phyloP scores from a whole-genome alignment of 768 basidiomycete species.

The Candolleomyces eurysporus region DNA sequence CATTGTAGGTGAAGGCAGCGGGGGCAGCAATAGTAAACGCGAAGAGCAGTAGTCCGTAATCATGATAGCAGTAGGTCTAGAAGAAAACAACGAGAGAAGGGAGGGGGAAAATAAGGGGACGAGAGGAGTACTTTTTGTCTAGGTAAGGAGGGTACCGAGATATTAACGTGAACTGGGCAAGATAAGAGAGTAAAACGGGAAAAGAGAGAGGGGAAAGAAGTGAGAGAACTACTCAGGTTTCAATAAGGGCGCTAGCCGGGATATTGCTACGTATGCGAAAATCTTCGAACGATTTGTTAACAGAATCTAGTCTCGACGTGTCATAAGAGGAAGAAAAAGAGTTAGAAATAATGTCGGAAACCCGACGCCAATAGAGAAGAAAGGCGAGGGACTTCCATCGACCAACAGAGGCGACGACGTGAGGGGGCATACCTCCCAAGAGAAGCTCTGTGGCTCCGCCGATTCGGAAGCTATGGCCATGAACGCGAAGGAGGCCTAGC shows the following conservation, averaged over 20 bases:
- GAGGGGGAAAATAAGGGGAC: too few relatives aligned
- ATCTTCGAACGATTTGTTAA: background rate
- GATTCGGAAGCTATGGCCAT: conserved; percentile 26
- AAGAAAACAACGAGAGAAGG: too few relatives aligned
- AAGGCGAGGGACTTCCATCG: conserved; percentile 33
- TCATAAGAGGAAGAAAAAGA: background rate
- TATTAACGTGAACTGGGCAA: too few relatives aligned
- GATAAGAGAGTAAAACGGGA: too few relatives aligned
- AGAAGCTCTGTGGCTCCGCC: conserved; percentile 27
- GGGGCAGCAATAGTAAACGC: too few relatives aligned
- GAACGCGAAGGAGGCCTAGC: conserved; percentile 4
- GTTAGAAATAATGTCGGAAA: background rate
- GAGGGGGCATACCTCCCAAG: conserved; percentile 22
- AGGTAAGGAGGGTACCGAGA: too few relatives aligned
- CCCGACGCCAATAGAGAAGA: conserved; percentile 22
- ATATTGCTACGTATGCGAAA: background rate
- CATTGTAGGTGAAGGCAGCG: too few relatives aligned
- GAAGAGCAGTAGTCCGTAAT: too few relatives aligned
- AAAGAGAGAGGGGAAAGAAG: background rate
- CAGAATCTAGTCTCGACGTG: background rate
- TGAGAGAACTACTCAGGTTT: too few relatives aligned
- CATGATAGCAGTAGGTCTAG: too few relatives aligned
- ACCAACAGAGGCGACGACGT: conserved; percentile 30
- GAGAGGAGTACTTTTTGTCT: too few relatives aligned
- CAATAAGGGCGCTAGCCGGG: background rate